Percentiles rank a stretch among this genome's conserved stretches.
phyloP scores from a whole-genome alignment of 2,329 filamentous ascomycete species.

The Didymella glomerata region DNA sequence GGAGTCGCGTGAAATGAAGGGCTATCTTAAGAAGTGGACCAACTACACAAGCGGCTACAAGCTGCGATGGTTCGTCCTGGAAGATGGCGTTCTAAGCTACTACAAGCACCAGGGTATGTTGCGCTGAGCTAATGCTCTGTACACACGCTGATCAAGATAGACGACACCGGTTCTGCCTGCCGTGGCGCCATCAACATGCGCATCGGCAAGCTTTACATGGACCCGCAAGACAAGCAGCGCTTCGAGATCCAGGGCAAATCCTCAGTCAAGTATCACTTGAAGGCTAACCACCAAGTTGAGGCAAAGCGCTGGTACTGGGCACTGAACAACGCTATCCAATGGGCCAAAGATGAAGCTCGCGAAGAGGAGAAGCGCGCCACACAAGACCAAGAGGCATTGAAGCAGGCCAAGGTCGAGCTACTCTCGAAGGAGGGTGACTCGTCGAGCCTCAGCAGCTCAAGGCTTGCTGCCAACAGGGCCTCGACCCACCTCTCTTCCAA shows the following conservation, averaged over 20 bases:
- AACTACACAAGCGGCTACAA: slow-evolving; percentile 99
- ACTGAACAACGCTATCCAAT: slow-evolving; percentile 97
- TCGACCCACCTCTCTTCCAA: slow-evolving; percentile 50
- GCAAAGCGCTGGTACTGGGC: slow-evolving; percentile 99
- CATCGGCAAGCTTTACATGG: slow-evolving; percentile 94
- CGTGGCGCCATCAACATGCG: slow-evolving; percentile 99
- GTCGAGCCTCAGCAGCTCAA: slow-evolving; percentile 49
- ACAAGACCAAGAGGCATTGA: slow-evolving; percentile 75
- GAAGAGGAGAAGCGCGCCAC: slow-evolving; percentile 83
- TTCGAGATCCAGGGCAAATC: slow-evolving; percentile 99
- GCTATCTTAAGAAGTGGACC: slow-evolving; percentile 99
- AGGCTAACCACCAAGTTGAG: slow-evolving; percentile 97
- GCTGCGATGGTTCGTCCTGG: slow-evolving; percentile 94
- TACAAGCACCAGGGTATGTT: slow-evolving; percentile 86
- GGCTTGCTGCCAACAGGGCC: slow-evolving; percentile 38
- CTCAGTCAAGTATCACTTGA: slow-evolving; percentile 97
- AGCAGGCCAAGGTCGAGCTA: slow-evolving; percentile 80
- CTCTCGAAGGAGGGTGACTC: slow-evolving; percentile 56
- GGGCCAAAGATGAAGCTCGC: slow-evolving; percentile 95
- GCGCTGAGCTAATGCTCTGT: not conserved
- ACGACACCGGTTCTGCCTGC: slow-evolving; percentile 94
- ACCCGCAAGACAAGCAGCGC: slow-evolving; percentile 93
- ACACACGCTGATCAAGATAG: slow-evolving; percentile 51
- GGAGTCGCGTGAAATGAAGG: slow-evolving; percentile 96
- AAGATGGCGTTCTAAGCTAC: slow-evolving; percentile 96